Base-by-base conservation (phyloP, 257 asterid genomes). In the Perilla frutescens region DNA sequence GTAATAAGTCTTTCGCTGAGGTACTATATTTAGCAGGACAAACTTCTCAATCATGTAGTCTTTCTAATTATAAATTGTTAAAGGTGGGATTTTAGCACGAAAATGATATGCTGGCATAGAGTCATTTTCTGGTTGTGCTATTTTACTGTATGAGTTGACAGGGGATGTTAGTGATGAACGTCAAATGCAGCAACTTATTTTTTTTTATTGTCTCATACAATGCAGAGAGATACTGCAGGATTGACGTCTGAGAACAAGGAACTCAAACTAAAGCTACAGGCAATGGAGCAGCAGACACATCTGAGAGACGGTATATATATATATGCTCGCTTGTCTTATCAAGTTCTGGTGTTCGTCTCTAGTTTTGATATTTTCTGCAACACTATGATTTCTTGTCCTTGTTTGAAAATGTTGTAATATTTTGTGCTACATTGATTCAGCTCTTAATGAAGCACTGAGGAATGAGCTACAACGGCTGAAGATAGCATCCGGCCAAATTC, bases 261-360 rank as follows among this genome's bases (percentile, higher is more conserved):
- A 82, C 98, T 93, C 78, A 87, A 83, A 68, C 76, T 93, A 65
- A 91, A 90, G 76, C 71, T 93, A 66, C 84, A 92, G 76, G 92
- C 98, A 26, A 61, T 90, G 82, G 97, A 90, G 82, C 91, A 90
- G 74, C 95, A 89, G 72, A 91, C 97, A 39, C 92, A 86, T 59
- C 96, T 92, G 54, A 82, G 91, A 78, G 98, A 90, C 36, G 98
- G 98, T 92, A 90, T 53, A 20, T 20, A 20, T 20, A 20, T 20
- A 20, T 20, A 20, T 20, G 26, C 26, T 20, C 26, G 85, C 61
- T 55, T 60, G 11, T 15, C 57, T 53, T 32, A 6, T 36, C 29
- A 3, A 1, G 50, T 32, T 12, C 40, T 63, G 36, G 3, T 29
- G 12, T 20, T 34, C 10, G 41, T 47, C 13, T 10, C 13, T 8